Conservation (phyloP, 2,329 filamentous ascomycete species). For the Colletotrichum falcatum region DNA sequence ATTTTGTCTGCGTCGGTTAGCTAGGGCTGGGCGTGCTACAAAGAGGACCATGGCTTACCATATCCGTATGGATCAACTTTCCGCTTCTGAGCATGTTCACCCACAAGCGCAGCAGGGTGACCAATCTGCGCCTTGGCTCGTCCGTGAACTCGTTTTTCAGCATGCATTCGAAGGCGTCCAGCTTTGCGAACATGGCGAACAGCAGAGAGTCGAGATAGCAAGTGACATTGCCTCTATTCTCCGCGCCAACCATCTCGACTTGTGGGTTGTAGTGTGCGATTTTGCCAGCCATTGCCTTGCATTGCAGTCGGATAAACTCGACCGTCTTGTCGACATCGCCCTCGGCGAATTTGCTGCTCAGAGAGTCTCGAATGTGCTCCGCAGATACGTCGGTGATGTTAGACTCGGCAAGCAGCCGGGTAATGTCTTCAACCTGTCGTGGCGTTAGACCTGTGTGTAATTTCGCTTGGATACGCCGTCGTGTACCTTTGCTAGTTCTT, state of each 20-base stretch:
- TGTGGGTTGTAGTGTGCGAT: conserved; percentile 80
- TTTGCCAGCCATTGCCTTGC: conserved; percentile 84
- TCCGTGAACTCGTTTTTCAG: conserved; percentile 83
- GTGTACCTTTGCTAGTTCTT: conserved; percentile 55
- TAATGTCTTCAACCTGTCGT: conserved; percentile 50
- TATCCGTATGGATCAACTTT: conserved; percentile 84
- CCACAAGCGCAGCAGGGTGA: conserved; percentile 86
- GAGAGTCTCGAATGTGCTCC: conserved; percentile 69
- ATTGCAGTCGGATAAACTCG: conserved; percentile 80
- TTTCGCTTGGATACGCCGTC: conserved; percentile 42
- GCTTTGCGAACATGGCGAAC: conserved; percentile 94
- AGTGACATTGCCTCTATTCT: conserved; percentile 88
- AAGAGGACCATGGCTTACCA: conserved; percentile 66
- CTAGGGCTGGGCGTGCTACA: neutral
- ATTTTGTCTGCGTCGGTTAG: conserved; percentile 71
- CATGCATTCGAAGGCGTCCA: conserved; percentile 94
- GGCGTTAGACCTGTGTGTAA: conserved; percentile 11
- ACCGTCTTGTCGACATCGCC: conserved; percentile 81
- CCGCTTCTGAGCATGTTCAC: conserved; percentile 91
- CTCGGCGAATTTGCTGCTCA: conserved; percentile 72
- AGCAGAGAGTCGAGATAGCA: conserved; percentile 93
- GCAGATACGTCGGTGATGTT: conserved; percentile 61
- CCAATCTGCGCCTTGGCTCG: conserved; percentile 76
- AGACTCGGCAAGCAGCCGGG: conserved; percentile 51
- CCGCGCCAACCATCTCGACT: conserved; percentile 82